Base-by-base conservation (phyloP, 306 rosid species). In the Cucurbita ficifolia region DNA sequence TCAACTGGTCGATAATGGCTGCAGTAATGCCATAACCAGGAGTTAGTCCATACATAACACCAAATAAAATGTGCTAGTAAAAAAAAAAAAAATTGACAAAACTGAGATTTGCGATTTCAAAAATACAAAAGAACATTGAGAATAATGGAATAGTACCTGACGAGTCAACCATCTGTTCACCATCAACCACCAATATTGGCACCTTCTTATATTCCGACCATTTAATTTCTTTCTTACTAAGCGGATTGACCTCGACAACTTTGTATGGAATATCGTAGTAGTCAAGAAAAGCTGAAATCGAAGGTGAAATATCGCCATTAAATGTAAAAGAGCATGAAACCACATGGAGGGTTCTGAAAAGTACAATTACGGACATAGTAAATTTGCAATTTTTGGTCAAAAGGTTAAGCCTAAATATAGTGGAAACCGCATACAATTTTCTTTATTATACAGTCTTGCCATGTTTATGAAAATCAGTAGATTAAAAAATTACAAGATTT, bases 171-270 rank as follows among this genome's bases (percentile, higher is more conserved):
- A 95, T 88, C 83, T 83, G 92, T 78, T 89, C 91, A 55, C 99
- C 97, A 80, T 95, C 96, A 64, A 95, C 91, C 89, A 86, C 69
- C 84, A 95, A 48, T 77, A 95, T 91, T 4, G 99, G 99, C 84
- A 95, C 97, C 87, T 95, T 95, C 92, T 88, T 77, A 77, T 95
- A 95, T 33, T 91, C 97, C 17, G 96, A 91, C 90, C 94, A 95
- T 78, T 95, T 89, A 75, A 95, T 95, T 85, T 95, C 99, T 70
- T 95, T 95, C 86, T 95, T 95, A 71, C 96, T 91, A 49, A 95
- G 75, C 2, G 99, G 99, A 75, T 95, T 95, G 70, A 95, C 97
- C 85, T 95, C 99, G 72, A 95, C 96, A 72, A 95, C 84, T 75
- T 86, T 82, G 88, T 95, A 95, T 1, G 95, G 97, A 83, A 95